Evolutionary conservation across 768 basidiomycete genomes (phyloP).

Genomic region (Suillus americanus): DNA sequence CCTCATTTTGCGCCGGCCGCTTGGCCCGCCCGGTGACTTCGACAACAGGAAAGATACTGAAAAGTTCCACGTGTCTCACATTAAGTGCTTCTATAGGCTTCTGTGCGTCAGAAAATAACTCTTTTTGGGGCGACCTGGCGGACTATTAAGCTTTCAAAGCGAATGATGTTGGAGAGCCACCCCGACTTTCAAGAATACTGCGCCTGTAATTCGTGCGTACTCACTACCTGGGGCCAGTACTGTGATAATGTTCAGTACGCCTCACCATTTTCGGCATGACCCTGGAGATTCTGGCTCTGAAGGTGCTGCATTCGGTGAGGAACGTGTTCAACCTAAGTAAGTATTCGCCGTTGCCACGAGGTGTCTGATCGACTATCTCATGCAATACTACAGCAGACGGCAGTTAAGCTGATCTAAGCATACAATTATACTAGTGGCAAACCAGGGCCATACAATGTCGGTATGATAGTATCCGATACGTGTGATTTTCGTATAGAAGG

Average conservation of each 20-base stretch:
- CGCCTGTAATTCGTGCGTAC: not conserved
- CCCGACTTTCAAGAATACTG: not conserved
- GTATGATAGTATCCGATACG: not conserved
- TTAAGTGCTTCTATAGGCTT: not conserved
- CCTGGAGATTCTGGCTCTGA: not conserved
- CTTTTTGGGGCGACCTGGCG: not conserved
- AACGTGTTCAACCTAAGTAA: slow-evolving; percentile 4
- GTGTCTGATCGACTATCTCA: not conserved
- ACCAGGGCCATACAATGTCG: not conserved
- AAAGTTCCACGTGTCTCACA: not conserved
- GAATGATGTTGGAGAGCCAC: not conserved
- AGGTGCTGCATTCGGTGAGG: not conserved
- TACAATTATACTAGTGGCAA: not conserved
- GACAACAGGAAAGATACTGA: not conserved
- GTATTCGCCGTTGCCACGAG: slow-evolving; percentile 6
- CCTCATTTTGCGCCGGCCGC: not conserved
- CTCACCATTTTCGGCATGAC: slow-evolving; percentile 1
- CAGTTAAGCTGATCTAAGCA: not conserved
- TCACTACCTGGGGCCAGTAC: too few species aligned
- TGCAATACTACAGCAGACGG: not conserved
- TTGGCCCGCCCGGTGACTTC: not conserved
- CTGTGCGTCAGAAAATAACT: not conserved
- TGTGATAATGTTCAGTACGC: not conserved
- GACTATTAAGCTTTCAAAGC: not conserved
- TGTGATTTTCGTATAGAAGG: not conserved